These are phyloP conservation scores for Candida xiaguanensis DNA, from an alignment of 805 yeast species.

Conservation along the genomic window DNA sequence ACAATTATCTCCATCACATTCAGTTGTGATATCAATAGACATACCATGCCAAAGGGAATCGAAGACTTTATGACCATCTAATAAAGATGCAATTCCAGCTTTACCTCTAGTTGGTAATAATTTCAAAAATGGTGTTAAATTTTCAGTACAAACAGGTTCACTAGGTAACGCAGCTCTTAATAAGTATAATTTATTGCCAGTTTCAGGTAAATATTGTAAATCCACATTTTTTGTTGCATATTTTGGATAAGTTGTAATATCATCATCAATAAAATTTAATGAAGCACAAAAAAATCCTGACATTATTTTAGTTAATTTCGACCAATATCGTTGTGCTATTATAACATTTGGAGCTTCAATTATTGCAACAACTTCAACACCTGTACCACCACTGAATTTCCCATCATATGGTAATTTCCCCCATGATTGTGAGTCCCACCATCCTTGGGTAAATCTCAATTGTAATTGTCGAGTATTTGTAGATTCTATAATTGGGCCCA, in stretches of 20 bases:
- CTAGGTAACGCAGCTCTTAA: constrained; percentile 87
- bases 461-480: constrained; percentile 74
- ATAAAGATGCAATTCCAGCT: constrained; percentile 77
- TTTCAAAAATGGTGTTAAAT: constrained; percentile 88
- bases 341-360: constrained; percentile 59
- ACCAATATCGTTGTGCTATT: constrained; percentile 67
- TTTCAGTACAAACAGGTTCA: constrained; percentile 96
- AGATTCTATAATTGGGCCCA: constrained; percentile 70
- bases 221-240: constrained; percentile 43
- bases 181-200: constrained; percentile 44
- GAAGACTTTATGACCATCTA: constrained; percentile 88
- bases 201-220: constrained; percentile 17
- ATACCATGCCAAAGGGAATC: constrained; percentile 93
- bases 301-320: constrained; percentile 62
- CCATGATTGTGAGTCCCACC: constrained; percentile 91
- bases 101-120: constrained; percentile 88
- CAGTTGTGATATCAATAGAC: constrained; percentile 74
- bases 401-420: constrained; percentile 79
- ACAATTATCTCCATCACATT: constrained; percentile 45
- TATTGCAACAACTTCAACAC: constrained; percentile 90
- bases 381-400: constrained; percentile 78
- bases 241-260: constrained; percentile 61
- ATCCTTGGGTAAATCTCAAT: constrained; percentile 86
- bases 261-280: constrained; percentile 77
- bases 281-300: constrained; percentile 96